Base-by-base conservation (phyloP, 352 stramenopile species). In the Hyaloperonospora arabidopsidis region DNA sequence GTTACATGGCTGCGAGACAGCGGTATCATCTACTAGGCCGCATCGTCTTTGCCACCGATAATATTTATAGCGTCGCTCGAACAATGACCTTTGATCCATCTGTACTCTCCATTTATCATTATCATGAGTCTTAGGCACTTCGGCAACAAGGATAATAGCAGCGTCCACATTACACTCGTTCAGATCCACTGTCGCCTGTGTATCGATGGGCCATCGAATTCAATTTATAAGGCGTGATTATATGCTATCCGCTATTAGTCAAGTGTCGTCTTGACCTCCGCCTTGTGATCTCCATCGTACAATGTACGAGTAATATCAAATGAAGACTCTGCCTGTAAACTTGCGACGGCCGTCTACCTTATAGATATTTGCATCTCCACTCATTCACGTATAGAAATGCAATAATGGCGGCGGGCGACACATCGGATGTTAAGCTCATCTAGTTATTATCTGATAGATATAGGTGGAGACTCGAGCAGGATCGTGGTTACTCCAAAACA, bases 1-100 rank as follows among this genome's bases (percentile, higher is more conserved):
- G 47, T 74, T 74, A 2, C 44, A 59, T 38, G 59, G 50, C 21
- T 67, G 36, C 18, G 14, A 12, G 28, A 38, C 39, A 17, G 51
- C 25, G 5, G n/a, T n/a, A n/a, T n/a, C n/a, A n/a, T 48, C 54
- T 47, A 22, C 18, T 45, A 34, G 0, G 14, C 36, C 19, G 32
- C 13, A 39, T 44, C 38, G 8, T 55, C 19, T 25, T 61, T 21
- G 22, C 36, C 59, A 45, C 10, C 48, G 52, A 38, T 56, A 14
- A 60, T 46, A 5, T 15, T 54, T 18, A 44, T 29, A 47, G 21
- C 28, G 22, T 54, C 48, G n/a, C n/a, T n/a, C n/a, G n/a, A n/a
- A n/a, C n/a, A n/a, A n/a, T n/a, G n/a, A n/a, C n/a, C n/a, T n/a
- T n/a, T 39, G 50, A 52, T 18, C 63, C 49, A 48, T 49, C 38